phyloP scores from a whole-genome alignment of 306 rosid species.

The Astragalus membranaceus region DNA sequence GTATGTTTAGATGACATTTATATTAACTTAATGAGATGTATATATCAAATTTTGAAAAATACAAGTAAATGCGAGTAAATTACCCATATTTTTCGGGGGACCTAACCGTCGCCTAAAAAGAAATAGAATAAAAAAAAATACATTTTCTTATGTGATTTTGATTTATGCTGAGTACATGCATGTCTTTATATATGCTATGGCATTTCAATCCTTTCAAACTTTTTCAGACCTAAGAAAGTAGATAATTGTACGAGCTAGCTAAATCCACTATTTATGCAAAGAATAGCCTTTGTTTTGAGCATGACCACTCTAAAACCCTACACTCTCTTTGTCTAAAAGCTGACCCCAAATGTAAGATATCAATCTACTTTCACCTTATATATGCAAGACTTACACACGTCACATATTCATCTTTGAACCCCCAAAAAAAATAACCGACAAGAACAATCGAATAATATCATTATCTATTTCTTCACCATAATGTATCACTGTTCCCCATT shows the following conservation, averaged over 20 bases:
- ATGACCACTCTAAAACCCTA: slow-evolving; percentile 23
- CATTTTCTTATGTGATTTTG: too few relatives aligned
- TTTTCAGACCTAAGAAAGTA: slow-evolving; percentile 21
- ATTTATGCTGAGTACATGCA: too few relatives aligned
- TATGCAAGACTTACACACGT: slow-evolving; percentile 18
- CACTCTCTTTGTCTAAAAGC: slow-evolving; percentile 21
- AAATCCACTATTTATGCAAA: slow-evolving; percentile 19
- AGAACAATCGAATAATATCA: slow-evolving; percentile 41
- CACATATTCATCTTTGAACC: slow-evolving; percentile 3
- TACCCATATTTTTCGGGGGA: too few relatives aligned
- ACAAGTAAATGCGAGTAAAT: too few relatives aligned
- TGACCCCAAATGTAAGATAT: slow-evolving; percentile 8
- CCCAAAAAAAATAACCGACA: slow-evolving; percentile 24
- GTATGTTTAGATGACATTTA: too few relatives aligned
- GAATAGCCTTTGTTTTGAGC: slow-evolving; percentile 30
- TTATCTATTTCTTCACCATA: slow-evolving; percentile 21
- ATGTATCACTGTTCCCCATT: neutral
- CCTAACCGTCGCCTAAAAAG: too few relatives aligned
- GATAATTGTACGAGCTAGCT: slow-evolving; percentile 5
- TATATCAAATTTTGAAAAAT: too few relatives aligned
- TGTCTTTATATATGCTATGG: slow-evolving; percentile 19
- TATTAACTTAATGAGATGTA: too few relatives aligned
- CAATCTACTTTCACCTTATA: slow-evolving; percentile 14
- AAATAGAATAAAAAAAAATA: too few relatives aligned
- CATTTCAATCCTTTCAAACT: slow-evolving; percentile 39